Evolutionary conservation across 345 rosid genomes (phyloP).

Genomic region (Rhodamnia argentea): DNA sequence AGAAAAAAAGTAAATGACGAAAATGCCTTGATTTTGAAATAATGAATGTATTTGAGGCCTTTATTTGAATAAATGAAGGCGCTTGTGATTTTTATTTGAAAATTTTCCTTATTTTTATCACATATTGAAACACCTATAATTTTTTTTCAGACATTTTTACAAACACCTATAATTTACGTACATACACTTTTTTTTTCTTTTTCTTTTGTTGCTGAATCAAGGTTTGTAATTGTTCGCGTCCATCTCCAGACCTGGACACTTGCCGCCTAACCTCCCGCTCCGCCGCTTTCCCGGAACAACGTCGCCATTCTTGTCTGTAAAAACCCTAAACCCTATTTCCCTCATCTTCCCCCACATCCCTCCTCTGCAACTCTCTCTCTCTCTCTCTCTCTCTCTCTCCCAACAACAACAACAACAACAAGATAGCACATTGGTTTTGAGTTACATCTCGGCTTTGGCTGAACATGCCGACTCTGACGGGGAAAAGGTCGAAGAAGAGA

Average conservation of each 20-base stretch:
- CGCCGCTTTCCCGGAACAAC: background rate
- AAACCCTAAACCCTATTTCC: constrained; percentile 6
- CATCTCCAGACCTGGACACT: background rate
- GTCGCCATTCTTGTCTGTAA: background rate
- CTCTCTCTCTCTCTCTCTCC: background rate
- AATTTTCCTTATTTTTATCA: no score
- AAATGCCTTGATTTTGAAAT: no score
- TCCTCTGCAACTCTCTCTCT: background rate
- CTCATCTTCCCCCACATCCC: background rate
- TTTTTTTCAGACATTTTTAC: no score
- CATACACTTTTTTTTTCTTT: no score
- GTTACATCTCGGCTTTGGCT: background rate
- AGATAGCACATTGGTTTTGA: no score
- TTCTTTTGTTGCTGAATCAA: background rate
- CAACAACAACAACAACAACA: background rate
- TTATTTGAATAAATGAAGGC: no score
- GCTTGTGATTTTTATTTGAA: no score
- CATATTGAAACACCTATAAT: no score
- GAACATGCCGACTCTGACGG: constrained; percentile 1
- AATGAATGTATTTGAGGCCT: no score
- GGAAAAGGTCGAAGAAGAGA: background rate
- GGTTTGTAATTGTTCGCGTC: background rate
- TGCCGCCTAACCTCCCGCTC: background rate
- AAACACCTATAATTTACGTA: no score
- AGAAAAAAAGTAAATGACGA: no score